These are phyloP conservation scores for Lepidium sativum DNA, from an alignment of 345 rosid genomes.

Conservation along the genomic window DNA sequence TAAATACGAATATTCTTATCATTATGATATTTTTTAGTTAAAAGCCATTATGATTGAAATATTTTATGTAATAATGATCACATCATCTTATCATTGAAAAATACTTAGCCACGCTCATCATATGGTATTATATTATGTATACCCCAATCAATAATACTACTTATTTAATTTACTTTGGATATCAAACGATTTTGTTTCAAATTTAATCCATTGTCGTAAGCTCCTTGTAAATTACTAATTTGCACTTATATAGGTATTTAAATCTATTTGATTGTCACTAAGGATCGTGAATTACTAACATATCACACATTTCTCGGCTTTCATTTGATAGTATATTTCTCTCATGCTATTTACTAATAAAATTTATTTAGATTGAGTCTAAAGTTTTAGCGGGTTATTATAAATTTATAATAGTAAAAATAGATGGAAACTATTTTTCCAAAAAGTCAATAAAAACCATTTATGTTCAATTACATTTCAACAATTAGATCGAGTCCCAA, in stretches of 20 bases:
- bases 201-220: neutral
- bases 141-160: too few species aligned
- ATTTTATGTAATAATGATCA: too few species aligned
- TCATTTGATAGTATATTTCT: neutral
- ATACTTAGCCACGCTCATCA: too few species aligned
- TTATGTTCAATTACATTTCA: too few species aligned
- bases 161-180: neutral
- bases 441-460: too few species aligned
- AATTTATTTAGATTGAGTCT: neutral
- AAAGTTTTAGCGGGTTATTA: too few species aligned
- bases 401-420: neutral
- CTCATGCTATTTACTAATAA: neutral
- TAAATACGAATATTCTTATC: too few species aligned
- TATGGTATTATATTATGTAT: too few species aligned
- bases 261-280: neutral
- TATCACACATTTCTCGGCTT: conserved; percentile 23
- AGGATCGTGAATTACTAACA: conserved; percentile 2
- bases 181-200: neutral
- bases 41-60: too few species aligned
- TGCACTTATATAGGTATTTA: neutral
- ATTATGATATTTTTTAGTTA: too few species aligned
- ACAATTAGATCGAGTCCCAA: too few species aligned
- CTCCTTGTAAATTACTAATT: neutral
- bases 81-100: too few species aligned
- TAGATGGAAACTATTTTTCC: neutral